These are phyloP conservation scores for Nannochloropsis salina DNA, from an alignment of 108 stramenopile genomes.

Conservation along the genomic window DNA sequence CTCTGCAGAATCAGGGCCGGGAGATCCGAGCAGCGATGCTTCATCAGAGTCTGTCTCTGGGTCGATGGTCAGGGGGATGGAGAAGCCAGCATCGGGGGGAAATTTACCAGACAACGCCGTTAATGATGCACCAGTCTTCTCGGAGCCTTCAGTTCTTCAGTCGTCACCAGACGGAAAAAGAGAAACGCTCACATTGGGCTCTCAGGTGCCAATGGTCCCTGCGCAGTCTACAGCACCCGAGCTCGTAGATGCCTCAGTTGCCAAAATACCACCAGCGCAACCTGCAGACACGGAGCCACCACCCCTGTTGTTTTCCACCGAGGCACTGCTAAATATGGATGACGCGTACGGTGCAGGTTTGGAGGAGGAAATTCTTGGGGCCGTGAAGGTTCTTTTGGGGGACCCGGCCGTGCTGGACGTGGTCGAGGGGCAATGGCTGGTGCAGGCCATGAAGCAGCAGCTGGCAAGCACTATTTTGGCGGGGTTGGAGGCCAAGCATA, in stretches of 20 bases:
- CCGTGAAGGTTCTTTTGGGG: not conserved
- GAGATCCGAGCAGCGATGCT: not conserved
- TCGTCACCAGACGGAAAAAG: too few relatives aligned
- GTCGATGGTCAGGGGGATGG: not conserved
- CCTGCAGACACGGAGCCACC: not conserved
- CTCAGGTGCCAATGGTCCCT: not conserved
- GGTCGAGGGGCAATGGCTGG: not conserved
- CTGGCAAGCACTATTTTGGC: not conserved
- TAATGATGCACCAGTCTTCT: not conserved
- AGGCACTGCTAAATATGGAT: not conserved
- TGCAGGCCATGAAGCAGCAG: slow-evolving; percentile 9
- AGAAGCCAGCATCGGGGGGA: not conserved
- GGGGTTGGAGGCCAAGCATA: not conserved
- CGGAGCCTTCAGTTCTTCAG: not conserved
- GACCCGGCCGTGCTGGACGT: not conserved
- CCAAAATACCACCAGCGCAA: not conserved
- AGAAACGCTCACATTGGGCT: too few relatives aligned
- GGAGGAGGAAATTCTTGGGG: not conserved
- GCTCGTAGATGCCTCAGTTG: not conserved
- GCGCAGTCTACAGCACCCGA: not conserved
- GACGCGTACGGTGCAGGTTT: not conserved
- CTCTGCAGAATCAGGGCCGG: not conserved
- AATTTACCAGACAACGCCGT: not conserved
- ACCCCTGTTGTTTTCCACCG: not conserved
- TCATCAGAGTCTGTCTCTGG: not conserved